phyloP scores from a whole-genome alignment of 164 flowering plant species.

The Macadamia integrifolia region DNA sequence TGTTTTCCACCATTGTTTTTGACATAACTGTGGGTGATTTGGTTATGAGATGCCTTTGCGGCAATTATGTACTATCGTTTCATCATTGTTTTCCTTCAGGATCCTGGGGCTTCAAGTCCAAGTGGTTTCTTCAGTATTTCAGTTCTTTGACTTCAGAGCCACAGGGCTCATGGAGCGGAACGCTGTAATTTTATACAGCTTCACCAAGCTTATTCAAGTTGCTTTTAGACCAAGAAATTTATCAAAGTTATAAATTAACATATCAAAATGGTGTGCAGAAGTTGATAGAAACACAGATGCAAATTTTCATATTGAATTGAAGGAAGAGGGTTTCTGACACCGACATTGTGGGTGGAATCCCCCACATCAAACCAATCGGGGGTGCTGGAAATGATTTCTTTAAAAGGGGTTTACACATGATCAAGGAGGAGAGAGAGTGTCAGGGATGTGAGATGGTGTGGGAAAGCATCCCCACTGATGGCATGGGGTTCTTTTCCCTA shows the following conservation, averaged over 20 bases:
- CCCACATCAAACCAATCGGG: no score
- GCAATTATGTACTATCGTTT: neutral
- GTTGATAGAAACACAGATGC: no score
- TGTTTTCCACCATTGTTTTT: neutral
- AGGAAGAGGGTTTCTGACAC: no score
- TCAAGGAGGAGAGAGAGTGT: no score
- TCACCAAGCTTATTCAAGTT: neutral
- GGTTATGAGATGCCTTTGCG: neutral
- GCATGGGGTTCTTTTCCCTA: no score
- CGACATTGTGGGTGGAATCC: no score
- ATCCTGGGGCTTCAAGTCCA: neutral
- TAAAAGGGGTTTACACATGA: no score
- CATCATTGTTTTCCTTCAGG: neutral
- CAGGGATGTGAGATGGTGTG: no score
- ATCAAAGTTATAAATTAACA: neutral
- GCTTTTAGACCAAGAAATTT: neutral
- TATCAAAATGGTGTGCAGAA: neutral
- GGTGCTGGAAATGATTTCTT: no score
- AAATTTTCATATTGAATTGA: no score
- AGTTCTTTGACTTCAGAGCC: neutral
- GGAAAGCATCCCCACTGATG: no score
- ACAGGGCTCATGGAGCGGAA: neutral
- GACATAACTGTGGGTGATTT: neutral
- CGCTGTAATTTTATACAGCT: neutral
- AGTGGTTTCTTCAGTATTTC: neutral